Conservation (phyloP, 495 filamentous ascomycete species). For the Xylaria curta region DNA sequence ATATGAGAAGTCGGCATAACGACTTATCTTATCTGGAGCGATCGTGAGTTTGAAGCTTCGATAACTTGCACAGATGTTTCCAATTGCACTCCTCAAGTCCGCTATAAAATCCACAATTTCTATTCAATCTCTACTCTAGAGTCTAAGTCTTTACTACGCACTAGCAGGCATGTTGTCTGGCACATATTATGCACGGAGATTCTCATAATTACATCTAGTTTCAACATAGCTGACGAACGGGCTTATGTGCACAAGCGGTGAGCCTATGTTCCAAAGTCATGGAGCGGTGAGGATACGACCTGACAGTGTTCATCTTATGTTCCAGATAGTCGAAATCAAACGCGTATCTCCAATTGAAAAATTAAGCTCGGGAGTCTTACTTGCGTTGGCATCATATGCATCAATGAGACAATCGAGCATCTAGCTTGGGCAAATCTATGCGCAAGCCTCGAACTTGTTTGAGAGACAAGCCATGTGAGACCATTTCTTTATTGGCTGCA, state of each 20-base stretch:
- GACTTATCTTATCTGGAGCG: background rate
- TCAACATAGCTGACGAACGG: background rate
- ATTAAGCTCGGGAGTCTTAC: background rate
- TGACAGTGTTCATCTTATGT: slow-evolving; percentile 1
- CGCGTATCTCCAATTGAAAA: background rate
- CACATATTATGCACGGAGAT: background rate
- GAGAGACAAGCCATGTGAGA: slow-evolving; percentile 15
- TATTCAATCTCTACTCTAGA: background rate
- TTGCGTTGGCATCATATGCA: slow-evolving; percentile 11
- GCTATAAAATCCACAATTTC: background rate
- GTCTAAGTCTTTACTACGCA: background rate
- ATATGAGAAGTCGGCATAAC: background rate
- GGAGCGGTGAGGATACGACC: background rate
- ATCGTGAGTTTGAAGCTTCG: background rate
- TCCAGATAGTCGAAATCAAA: slow-evolving; percentile 6
- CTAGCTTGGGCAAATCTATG: background rate
- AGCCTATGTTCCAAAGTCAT: background rate
- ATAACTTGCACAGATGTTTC: background rate
- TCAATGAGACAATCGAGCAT: slow-evolving; percentile 19
- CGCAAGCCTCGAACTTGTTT: background rate
- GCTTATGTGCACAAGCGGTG: background rate
- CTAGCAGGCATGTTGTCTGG: background rate
- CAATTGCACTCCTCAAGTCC: background rate
- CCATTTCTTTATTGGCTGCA: slow-evolving; percentile 11
- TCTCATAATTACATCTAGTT: background rate